A percentile compares a stretch with the other conserved stretches of the same genome.
These are phyloP conservation scores for Acaromyces ingoldii DNA, from an alignment of 1,284 basidiomycete genomes.

Conservation along the genomic window DNA sequence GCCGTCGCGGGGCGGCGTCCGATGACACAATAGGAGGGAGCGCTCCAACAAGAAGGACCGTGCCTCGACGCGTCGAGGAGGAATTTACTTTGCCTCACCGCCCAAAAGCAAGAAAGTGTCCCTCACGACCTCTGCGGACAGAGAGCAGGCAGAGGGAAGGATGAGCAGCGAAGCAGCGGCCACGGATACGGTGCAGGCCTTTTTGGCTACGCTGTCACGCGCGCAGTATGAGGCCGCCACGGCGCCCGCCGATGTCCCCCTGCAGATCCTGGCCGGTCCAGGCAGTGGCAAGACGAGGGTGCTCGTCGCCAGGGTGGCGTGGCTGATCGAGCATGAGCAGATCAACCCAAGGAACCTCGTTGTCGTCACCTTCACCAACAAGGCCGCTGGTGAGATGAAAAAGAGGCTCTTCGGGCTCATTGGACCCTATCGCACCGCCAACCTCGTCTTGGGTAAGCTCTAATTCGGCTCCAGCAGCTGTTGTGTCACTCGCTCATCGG, in stretches of 20 bases:
- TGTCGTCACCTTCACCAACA: slow-evolving; percentile 58
- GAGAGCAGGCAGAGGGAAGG: too few species aligned
- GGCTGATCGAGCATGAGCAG: slow-evolving; percentile 36
- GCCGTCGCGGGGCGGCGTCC: too few species aligned
- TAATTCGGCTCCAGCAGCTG: not conserved
- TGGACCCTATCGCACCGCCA: slow-evolving; percentile 61
- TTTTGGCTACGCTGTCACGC: slow-evolving; percentile 23
- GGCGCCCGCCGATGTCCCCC: slow-evolving; percentile 26
- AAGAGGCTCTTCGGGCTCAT: slow-evolving; percentile 68
- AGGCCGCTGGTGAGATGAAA: slow-evolving; percentile 84
- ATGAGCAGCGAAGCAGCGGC: too few species aligned
- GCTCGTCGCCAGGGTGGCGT: slow-evolving; percentile 43
- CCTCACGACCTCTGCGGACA: too few species aligned
- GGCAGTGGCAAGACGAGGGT: slow-evolving; percentile 50
- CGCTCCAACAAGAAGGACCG: too few species aligned
- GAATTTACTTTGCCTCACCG: too few species aligned
- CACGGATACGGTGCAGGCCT: too few species aligned
- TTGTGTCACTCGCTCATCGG: too few species aligned
- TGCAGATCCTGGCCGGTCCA: slow-evolving; percentile 48
- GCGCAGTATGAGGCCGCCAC: slow-evolving; percentile 43
- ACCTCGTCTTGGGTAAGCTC: slow-evolving; percentile 59
- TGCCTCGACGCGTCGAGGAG: too few species aligned
- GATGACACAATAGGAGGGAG: too few species aligned
- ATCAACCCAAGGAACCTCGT: slow-evolving; percentile 39
- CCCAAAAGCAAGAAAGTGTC: too few species aligned